These are phyloP conservation scores for Jacaranda mimosifolia DNA, from an alignment of 257 asterid species.

Conservation along the genomic window DNA sequence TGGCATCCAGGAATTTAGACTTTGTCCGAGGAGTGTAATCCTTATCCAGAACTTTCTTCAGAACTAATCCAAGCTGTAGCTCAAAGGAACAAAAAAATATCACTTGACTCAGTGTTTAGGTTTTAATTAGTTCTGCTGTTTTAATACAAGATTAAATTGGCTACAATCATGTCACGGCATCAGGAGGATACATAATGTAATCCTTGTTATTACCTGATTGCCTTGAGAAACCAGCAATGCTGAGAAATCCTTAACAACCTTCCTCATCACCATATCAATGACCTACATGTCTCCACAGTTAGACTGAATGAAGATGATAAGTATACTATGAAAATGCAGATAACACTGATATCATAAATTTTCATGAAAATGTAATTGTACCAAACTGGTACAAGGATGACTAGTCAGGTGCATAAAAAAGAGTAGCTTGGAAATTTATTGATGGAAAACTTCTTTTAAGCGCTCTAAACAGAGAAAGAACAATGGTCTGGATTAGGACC, in stretches of 20 bases:
- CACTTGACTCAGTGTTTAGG: slow-evolving; percentile 28
- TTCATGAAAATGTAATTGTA: not conserved
- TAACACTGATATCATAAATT: not conserved
- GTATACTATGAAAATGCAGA: slow-evolving; percentile 6
- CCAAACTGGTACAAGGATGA: not conserved
- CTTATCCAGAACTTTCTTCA: slow-evolving; percentile 63
- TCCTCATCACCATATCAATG: slow-evolving; percentile 72
- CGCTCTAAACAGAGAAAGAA: not conserved
- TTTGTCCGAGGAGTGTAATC: slow-evolving; percentile 62
- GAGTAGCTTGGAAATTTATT: slow-evolving; percentile 3
- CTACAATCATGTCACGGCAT: slow-evolving; percentile 21
- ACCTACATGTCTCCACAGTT: slow-evolving; percentile 55
- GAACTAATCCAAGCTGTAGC: slow-evolving; percentile 72
- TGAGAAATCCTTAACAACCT: slow-evolving; percentile 81
- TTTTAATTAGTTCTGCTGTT: slow-evolving; percentile 3
- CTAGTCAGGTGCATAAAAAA: slow-evolving; percentile 1
- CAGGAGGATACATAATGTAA: not conserved
- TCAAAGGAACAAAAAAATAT: slow-evolving; percentile 26
- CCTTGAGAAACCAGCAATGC: slow-evolving; percentile 71
- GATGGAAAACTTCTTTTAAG: not conserved
- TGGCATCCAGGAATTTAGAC: slow-evolving; percentile 62
- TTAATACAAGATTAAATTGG: slow-evolving; percentile 6
- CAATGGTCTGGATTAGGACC: not conserved
- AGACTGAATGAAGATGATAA: slow-evolving; percentile 31
- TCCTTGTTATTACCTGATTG: slow-evolving; percentile 62